These are phyloP conservation scores for Xylaria arbuscula DNA, from an alignment of 2,329 filamentous ascomycete species.

Conservation along the genomic window DNA sequence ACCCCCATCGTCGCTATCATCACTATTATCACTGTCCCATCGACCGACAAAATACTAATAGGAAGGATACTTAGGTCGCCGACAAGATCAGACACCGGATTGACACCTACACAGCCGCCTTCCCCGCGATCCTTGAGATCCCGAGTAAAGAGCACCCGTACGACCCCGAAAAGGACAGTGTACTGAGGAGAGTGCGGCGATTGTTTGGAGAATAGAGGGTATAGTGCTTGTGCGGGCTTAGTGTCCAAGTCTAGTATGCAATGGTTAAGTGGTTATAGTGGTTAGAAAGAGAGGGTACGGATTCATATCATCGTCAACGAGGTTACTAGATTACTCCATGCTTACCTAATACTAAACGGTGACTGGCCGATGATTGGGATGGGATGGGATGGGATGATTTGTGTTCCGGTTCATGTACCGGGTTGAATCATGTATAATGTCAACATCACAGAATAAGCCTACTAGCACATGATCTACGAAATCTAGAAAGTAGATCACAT, in stretches of 20 bases:
- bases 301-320: not conserved
- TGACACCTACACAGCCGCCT: conserved; percentile 92
- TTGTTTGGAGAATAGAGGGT: conserved; percentile 73
- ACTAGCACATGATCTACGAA: not conserved
- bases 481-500: not conserved
- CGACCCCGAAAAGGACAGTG: conserved; percentile 98
- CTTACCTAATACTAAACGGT: not conserved
- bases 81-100: conserved; percentile 92
- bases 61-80: conserved; percentile 72
- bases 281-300: not conserved
- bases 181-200: conserved; percentile 83
- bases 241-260: too few relatives aligned
- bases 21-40: too few relatives aligned
- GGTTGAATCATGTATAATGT: conserved; percentile 6
- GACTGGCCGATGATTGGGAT: not conserved
- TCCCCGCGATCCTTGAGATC: conserved; percentile 96
- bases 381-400: not conserved
- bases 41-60: conserved; percentile 8
- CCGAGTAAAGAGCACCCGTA: conserved; percentile 99
- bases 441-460: conserved; percentile 5
- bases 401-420: not conserved
- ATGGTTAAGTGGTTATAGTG: too few relatives aligned
- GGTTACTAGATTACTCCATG: not conserved
- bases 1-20: too few relatives aligned
- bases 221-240: too few relatives aligned